Evolutionary conservation across 2,329 filamentous ascomycete species (phyloP).

Genomic region (Fusarium albosuccineum): DNA sequence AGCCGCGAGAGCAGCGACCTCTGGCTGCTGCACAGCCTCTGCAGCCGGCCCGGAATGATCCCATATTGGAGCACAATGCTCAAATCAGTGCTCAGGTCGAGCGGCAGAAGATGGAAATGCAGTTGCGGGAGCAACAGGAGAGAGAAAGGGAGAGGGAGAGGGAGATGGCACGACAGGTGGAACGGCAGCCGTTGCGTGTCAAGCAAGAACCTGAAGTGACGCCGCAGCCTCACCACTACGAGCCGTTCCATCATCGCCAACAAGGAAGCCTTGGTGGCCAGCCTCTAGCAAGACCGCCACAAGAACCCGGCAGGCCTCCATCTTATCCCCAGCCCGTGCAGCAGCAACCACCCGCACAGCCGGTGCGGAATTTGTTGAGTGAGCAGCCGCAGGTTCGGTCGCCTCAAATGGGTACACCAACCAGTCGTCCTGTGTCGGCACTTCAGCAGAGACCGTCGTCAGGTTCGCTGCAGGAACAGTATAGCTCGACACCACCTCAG

Average conservation of each 20-base stretch:
- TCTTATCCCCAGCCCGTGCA: slow-evolving; percentile 48
- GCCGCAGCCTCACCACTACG: slow-evolving; percentile 57
- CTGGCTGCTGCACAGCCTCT: slow-evolving; percentile 53
- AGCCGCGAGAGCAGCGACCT: slow-evolving; percentile 52
- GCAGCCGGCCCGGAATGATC: slow-evolving; percentile 50
- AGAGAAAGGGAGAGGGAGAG: slow-evolving; percentile 46
- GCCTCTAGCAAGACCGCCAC: slow-evolving; percentile 55
- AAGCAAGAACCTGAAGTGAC: slow-evolving; percentile 65
- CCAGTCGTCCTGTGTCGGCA: slow-evolving; percentile 54
- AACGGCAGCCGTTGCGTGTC: slow-evolving; percentile 52
- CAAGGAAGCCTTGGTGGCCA: slow-evolving; percentile 55
- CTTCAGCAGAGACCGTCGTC: slow-evolving; percentile 53
- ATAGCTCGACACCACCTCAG: slow-evolving; percentile 46
- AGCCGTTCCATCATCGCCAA: slow-evolving; percentile 58
- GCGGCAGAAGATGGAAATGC: slow-evolving; percentile 50
- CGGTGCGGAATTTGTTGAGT: slow-evolving; percentile 56
- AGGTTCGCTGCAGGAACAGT: slow-evolving; percentile 49
- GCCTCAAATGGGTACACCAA: slow-evolving; percentile 55
- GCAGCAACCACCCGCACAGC: slow-evolving; percentile 55
- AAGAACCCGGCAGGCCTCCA: slow-evolving; percentile 59
- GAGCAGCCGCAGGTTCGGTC: slow-evolving; percentile 55
- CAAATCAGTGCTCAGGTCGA: slow-evolving; percentile 46
- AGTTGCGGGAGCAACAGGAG: slow-evolving; percentile 44
- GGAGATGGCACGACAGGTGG: slow-evolving; percentile 47
- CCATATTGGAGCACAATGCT: slow-evolving; percentile 48